Conservation (phyloP, 2,329 filamentous ascomycete genomes). For the Pseudocercospora fijiensis region DNA sequence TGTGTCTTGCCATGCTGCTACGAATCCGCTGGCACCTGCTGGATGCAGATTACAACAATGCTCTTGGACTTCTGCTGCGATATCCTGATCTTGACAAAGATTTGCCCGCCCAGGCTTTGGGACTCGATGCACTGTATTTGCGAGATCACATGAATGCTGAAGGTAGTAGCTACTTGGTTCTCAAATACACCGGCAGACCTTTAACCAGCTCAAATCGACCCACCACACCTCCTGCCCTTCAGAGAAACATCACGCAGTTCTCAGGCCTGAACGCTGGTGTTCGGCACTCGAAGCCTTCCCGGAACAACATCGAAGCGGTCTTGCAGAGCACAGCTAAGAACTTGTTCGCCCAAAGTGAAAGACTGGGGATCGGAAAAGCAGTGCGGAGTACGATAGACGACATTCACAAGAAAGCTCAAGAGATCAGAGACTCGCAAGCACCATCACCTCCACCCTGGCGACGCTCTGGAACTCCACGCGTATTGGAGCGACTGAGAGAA, state of each 20-base stretch:
- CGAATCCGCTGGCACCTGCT: constrained; percentile 87
- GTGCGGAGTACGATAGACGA: constrained; percentile 79
- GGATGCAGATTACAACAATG: constrained; percentile 82
- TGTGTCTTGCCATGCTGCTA: constrained; percentile 92
- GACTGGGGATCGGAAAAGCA: constrained; percentile 75
- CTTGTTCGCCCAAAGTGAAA: constrained; percentile 70
- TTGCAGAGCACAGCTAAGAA: constrained; percentile 75
- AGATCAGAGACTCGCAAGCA: constrained; percentile 53
- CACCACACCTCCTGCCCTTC: constrained; percentile 36
- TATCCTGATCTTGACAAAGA: constrained; percentile 63
- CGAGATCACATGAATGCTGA: constrained; percentile 61
- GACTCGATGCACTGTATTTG: constrained; percentile 79
- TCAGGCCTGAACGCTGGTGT: constrained; percentile 30
- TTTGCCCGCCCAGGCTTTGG: constrained; percentile 53
- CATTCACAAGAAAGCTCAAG: constrained; percentile 72
- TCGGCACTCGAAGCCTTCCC: constrained; percentile 35
- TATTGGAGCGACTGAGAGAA: constrained; percentile 42
- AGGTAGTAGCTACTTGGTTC: constrained; percentile 65
- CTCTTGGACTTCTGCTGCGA: constrained; percentile 76
- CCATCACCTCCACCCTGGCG: constrained; percentile 36
- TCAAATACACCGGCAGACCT: constrained; percentile 63
- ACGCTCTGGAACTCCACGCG: constrained; percentile 46
- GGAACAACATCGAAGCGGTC: constrained; percentile 63
- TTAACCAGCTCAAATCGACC: constrained; percentile 35
- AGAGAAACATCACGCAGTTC: constrained; percentile 38